Conservation (phyloP, 2,329 filamentous ascomycete genomes). For the Botrytis squamosa region DNA sequence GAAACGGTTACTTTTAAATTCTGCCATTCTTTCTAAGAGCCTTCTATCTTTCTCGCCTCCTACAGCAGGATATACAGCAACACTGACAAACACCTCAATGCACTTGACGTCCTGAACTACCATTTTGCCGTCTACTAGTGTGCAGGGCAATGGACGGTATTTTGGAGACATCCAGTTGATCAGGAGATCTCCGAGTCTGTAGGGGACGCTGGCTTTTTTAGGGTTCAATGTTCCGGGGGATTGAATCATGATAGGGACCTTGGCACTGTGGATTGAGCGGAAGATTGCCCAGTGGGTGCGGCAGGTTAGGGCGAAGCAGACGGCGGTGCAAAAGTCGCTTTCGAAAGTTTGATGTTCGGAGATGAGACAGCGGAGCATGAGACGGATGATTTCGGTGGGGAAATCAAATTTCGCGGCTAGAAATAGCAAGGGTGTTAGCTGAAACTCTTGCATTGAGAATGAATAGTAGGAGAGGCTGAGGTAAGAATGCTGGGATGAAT, state of each 20-base stretch:
- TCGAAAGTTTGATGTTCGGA: background rate
- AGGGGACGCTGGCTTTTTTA: accelerated
- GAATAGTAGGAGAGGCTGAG: background rate
- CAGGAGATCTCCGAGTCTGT: background rate
- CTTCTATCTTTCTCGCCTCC: background rate
- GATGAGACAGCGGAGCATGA: background rate
- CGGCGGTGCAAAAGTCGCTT: background rate
- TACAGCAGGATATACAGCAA: background rate
- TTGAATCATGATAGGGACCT: background rate
- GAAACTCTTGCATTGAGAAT: accelerated
- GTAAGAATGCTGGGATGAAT: accelerated
- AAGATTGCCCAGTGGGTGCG: background rate
- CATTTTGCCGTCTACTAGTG: accelerated
- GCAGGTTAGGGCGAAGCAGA: constrained; percentile 1
- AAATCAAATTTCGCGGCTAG: background rate
- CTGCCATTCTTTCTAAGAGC: accelerated
- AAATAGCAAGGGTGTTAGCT: background rate
- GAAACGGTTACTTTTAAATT: background rate
- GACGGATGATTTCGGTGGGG: background rate
- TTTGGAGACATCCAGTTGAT: background rate
- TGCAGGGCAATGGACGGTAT: background rate
- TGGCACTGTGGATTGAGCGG: background rate
- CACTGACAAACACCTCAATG: background rate
- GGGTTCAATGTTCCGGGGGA: background rate
- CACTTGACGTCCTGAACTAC: accelerated